A percentile compares a stretch with the other conserved stretches of the same genome.
These are phyloP conservation scores for Pyrus bretschneideri DNA, from an alignment of 306 rosid genomes.

Conservation along the genomic window DNA sequence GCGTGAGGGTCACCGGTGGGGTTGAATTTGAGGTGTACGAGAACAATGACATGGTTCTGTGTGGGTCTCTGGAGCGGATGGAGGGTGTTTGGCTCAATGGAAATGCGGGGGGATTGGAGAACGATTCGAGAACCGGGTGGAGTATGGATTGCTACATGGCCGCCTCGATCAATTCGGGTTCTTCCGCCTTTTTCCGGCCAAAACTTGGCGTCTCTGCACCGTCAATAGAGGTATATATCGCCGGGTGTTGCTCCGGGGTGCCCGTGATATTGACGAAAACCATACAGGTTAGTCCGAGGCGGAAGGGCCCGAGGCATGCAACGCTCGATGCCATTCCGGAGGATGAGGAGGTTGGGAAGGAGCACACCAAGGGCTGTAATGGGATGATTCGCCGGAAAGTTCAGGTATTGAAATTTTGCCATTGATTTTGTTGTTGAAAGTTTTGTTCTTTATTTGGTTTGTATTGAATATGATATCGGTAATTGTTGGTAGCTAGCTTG, in stretches of 20 bases:
- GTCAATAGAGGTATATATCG: conserved; percentile 71
- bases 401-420: conserved; percentile 38
- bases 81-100: conserved; percentile 54
- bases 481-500: background rate
- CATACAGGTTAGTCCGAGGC: conserved; percentile 61
- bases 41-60: conserved; percentile 60
- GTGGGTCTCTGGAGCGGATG: conserved; percentile 71
- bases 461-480: background rate
- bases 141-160: conserved; percentile 65
- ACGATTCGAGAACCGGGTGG: conserved; percentile 50
- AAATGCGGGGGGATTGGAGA: conserved; percentile 29
- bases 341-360: conserved; percentile 71
- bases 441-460: background rate
- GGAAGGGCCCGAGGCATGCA: conserved; percentile 49
- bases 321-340: conserved; percentile 80
- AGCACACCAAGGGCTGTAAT: conserved; percentile 14
- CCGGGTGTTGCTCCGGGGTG: conserved; percentile 74
- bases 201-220: conserved; percentile 66
- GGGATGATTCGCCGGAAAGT: conserved; percentile 38
- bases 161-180: conserved; percentile 46
- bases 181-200: conserved; percentile 68
- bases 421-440: background rate
- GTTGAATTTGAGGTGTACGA: conserved; percentile 78
- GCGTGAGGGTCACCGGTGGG: conserved; percentile 52
- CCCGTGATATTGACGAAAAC: conserved; percentile 73